Percentiles rank a stretch among this genome's conserved stretches.
phyloP scores from a whole-genome alignment of 768 basidiomycete genomes.

The Leccinum imitatum region DNA sequence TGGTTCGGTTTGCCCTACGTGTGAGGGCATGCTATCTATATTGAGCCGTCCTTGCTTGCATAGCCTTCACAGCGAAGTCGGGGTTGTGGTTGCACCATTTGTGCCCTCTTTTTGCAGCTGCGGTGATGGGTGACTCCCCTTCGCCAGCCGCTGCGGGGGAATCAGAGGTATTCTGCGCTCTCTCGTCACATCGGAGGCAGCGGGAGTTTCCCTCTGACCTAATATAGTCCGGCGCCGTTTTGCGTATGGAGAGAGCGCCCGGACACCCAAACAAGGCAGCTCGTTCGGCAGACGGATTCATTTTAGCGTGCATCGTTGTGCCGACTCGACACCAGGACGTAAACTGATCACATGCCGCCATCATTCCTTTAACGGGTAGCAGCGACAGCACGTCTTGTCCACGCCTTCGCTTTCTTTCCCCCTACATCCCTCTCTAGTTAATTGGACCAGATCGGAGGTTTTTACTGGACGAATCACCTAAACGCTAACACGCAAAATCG shows the following conservation, averaged over 20 bases:
- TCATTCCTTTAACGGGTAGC: slow-evolving; percentile 18
- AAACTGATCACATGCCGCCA: slow-evolving; percentile 24
- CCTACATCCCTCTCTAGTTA: background rate
- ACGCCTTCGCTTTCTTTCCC: slow-evolving; percentile 1
- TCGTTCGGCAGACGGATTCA: slow-evolving; percentile 12
- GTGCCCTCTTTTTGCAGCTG: slow-evolving; percentile 10
- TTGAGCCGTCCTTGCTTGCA: slow-evolving; percentile 3
- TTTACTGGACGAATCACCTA: slow-evolving; percentile 1
- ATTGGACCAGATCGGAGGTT: background rate
- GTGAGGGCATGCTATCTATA: slow-evolving; percentile 1
- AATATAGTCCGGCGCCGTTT: slow-evolving; percentile 12
- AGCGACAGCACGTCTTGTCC: slow-evolving; percentile 18
- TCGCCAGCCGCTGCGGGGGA: slow-evolving; percentile 7
- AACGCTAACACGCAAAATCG: slow-evolving; percentile 9
- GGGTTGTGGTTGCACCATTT: slow-evolving; percentile 11
- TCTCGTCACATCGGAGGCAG: slow-evolving; percentile 10
- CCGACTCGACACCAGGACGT: slow-evolving; percentile 23
- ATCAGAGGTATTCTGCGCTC: slow-evolving; percentile 3
- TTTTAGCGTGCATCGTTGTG: slow-evolving; percentile 9
- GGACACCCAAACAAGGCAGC: background rate
- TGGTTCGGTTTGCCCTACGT: slow-evolving; percentile 4
- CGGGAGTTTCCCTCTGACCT: slow-evolving; percentile 9
- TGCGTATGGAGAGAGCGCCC: slow-evolving; percentile 14
- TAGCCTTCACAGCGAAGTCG: slow-evolving; percentile 12
- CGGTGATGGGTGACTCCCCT: slow-evolving; percentile 4